phyloP scores from a whole-genome alignment of 2,329 filamentous ascomycete genomes.

The Trichoderma aggressivum region DNA sequence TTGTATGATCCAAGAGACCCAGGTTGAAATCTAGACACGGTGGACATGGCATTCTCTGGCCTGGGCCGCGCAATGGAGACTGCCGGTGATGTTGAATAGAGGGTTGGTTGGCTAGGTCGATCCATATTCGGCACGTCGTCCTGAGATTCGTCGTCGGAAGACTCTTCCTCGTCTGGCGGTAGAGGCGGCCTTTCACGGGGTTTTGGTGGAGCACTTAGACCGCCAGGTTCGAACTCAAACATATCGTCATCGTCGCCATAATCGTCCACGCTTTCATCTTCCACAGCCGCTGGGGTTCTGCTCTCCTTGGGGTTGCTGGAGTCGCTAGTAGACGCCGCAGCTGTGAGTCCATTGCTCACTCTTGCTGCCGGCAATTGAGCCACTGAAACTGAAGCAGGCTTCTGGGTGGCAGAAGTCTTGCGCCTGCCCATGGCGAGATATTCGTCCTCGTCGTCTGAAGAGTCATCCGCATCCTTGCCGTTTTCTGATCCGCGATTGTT shows the following conservation, averaged over 20 bases:
- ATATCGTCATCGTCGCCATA: constrained; percentile 36
- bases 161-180: constrained; percentile 38
- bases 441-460: constrained; percentile 36
- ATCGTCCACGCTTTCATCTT: constrained; percentile 16
- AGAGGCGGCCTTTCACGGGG: constrained; percentile 26
- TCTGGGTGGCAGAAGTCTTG: constrained; percentile 27
- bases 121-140: not conserved
- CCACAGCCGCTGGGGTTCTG: not conserved
- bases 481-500: constrained; percentile 1
- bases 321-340: not conserved
- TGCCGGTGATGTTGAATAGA: constrained; percentile 45
- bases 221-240: constrained; percentile 45
- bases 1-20: constrained; percentile 53
- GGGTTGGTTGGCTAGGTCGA: constrained; percentile 14
- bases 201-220: constrained; percentile 31
- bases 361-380: not conserved
- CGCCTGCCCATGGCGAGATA: constrained; percentile 41
- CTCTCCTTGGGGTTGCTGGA: not conserved
- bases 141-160: constrained; percentile 26
- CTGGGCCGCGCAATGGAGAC: constrained; percentile 37
- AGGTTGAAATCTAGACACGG: constrained; percentile 34
- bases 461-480: constrained; percentile 30
- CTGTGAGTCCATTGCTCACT: not conserved
- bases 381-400: not conserved
- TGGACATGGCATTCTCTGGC: constrained; percentile 31